These are phyloP conservation scores for Avena sativa DNA, from an alignment of 176 grass and related monocot genomes.

Conservation along the genomic window DNA sequence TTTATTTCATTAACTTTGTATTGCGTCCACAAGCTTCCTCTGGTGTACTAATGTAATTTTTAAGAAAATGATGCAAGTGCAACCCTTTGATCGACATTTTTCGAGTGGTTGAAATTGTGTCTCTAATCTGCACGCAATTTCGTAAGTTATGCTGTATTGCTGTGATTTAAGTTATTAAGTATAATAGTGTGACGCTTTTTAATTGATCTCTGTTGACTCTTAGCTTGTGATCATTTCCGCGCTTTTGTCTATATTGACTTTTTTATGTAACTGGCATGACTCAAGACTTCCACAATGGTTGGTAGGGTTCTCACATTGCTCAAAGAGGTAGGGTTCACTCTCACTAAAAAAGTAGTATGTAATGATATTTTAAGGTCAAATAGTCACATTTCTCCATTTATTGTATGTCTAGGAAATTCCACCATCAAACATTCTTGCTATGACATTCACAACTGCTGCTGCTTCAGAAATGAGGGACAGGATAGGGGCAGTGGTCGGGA, in stretches of 20 bases:
- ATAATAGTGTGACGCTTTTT: not conserved
- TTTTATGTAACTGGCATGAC: constrained; percentile 37
- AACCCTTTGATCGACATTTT: constrained; percentile 25
- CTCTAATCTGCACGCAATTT: not conserved
- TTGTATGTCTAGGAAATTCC: constrained; percentile 58
- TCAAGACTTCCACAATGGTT: constrained; percentile 97
- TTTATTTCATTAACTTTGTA: not conserved
- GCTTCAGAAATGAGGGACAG: constrained; percentile 92
- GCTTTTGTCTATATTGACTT: constrained; percentile 29
- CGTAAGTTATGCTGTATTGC: not conserved
- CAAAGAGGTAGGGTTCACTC: constrained; percentile 71
- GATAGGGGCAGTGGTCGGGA: constrained; percentile 80
- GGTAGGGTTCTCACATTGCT: constrained; percentile 87
- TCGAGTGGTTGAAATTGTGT: constrained; percentile 5
- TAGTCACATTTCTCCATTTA: constrained; percentile 36
- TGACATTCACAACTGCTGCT: constrained; percentile 96
- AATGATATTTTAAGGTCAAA: constrained; percentile 36
- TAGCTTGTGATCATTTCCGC: not conserved
- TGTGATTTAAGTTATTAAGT: not conserved
- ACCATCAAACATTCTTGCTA: constrained; percentile 82
- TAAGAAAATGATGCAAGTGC: constrained; percentile 11
- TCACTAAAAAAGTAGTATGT: constrained; percentile 23
- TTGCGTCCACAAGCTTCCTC: not conserved
- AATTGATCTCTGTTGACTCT: constrained; percentile 24
- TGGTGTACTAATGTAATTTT: constrained; percentile 4